A percentile compares a stretch with the other conserved stretches of the same genome.
Conservation (phyloP, 1,284 basidiomycete genomes). For the Boletus smithii region DNA sequence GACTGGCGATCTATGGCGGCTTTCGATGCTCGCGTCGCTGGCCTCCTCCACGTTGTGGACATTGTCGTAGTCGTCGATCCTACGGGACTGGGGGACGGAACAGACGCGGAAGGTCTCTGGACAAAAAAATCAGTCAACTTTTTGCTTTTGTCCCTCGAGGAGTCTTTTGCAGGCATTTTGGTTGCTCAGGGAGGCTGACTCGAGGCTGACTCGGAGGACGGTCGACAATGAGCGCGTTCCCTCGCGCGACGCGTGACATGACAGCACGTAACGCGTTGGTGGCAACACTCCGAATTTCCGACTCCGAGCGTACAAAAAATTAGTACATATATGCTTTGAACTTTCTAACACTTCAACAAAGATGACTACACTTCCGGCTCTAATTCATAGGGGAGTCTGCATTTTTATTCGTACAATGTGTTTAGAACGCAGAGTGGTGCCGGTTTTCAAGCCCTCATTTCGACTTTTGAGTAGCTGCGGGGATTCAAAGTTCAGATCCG, state of each 20-base stretch:
- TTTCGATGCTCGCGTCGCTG: constrained; percentile 13
- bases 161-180: constrained; percentile 21
- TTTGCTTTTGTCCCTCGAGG: constrained; percentile 14
- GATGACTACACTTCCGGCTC: too few species aligned
- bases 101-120: constrained; percentile 11
- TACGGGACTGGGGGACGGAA: constrained; percentile 2
- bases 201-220: background rate
- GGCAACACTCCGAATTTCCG: too few species aligned
- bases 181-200: constrained; percentile 1
- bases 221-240: constrained; percentile 6
- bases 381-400: too few species aligned
- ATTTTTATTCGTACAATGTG: too few species aligned
- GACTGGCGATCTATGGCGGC: background rate
- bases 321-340: too few species aligned
- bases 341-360: too few species aligned
- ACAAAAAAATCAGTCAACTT: constrained; percentile 32
- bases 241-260: constrained; percentile 19
- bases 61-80: background rate
- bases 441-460: too few species aligned
- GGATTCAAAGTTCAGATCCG: too few species aligned
- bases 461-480: too few species aligned
- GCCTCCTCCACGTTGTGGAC: constrained; percentile 14
- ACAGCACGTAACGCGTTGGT: constrained; percentile 9
- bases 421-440: too few species aligned
- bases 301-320: too few species aligned